phyloP scores from a whole-genome alignment of 441 rosid species.

The Pelargonium cotyledonis region DNA sequence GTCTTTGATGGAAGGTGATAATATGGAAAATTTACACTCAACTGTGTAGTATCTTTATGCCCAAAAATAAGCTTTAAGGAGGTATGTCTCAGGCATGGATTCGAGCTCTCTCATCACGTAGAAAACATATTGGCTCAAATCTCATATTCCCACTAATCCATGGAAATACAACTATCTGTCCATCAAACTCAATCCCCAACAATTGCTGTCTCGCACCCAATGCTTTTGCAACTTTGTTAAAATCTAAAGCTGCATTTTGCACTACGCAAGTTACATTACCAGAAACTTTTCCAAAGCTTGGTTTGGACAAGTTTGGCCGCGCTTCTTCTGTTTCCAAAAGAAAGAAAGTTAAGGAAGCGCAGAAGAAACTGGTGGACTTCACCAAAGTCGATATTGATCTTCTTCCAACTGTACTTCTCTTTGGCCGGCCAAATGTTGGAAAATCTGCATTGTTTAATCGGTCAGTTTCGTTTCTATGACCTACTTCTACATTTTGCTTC shows the following conservation, averaged over 20 bases:
- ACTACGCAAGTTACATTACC: not conserved
- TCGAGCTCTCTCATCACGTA: constrained; percentile 35
- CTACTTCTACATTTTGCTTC: not conserved
- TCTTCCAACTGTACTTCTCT: constrained; percentile 74
- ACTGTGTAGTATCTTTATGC: not conserved
- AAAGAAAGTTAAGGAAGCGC: constrained; percentile 24
- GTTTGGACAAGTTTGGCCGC: not conserved
- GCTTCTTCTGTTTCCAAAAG: not conserved
- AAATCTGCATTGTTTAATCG: constrained; percentile 91
- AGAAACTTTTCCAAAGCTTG: constrained; percentile 7
- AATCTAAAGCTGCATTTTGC: not conserved
- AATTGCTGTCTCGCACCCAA: not conserved
- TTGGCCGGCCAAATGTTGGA: constrained; percentile 93
- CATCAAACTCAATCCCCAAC: not conserved
- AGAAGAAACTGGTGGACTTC: constrained; percentile 53
- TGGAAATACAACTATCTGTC: constrained; percentile 14
- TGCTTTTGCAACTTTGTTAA: not conserved
- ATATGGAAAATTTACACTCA: too few relatives aligned
- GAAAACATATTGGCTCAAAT: constrained; percentile 17
- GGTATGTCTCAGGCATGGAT: constrained; percentile 40
- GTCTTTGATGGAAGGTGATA: not conserved
- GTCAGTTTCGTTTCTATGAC: constrained; percentile 28
- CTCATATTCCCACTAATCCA: constrained; percentile 10
- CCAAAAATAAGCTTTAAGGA: not conserved
- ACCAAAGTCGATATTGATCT: constrained; percentile 48